These are phyloP conservation scores for Salix udensis DNA, from an alignment of 345 rosid species.

Conservation along the genomic window DNA sequence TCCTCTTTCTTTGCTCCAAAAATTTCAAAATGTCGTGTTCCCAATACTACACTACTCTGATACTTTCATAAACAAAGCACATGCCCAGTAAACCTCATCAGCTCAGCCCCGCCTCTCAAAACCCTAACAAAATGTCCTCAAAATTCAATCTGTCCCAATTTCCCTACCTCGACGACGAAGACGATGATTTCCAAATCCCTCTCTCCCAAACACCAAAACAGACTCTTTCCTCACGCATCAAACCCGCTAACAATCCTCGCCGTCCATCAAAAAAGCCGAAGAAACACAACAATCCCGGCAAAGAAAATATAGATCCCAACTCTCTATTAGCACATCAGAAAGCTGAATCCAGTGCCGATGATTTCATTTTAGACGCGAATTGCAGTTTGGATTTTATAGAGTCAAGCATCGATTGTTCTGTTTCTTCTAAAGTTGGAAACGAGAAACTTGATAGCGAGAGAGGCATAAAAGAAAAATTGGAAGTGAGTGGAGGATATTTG, in stretches of 20 bases:
- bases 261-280: slow-evolving; percentile 43
- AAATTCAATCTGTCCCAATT: not conserved
- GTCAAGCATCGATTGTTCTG: slow-evolving; percentile 51
- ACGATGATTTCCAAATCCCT: slow-evolving; percentile 60
- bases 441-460: not conserved
- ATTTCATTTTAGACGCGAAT: slow-evolving; percentile 9
- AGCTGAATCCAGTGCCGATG: not conserved
- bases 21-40: not conserved
- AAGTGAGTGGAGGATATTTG: slow-evolving; percentile 36
- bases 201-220: slow-evolving; percentile 34
- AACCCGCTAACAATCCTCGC: slow-evolving; percentile 24
- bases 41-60: no score
- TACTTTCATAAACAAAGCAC: not conserved
- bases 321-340: not conserved
- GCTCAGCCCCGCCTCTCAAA: not conserved
- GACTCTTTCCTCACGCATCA: slow-evolving; percentile 2
- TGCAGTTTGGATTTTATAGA: slow-evolving; percentile 68
- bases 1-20: not conserved
- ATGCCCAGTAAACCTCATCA: not conserved
- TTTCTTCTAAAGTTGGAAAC: no score
- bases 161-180: slow-evolving; percentile 23
- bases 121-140: slow-evolving; percentile 1
- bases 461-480: slow-evolving; percentile 15
- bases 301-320: slow-evolving; percentile 41
- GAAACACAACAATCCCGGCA: slow-evolving; percentile 26